These are phyloP conservation scores for Exophiala mesophila DNA, from an alignment of 2,329 filamentous ascomycete species.

Conservation along the genomic window DNA sequence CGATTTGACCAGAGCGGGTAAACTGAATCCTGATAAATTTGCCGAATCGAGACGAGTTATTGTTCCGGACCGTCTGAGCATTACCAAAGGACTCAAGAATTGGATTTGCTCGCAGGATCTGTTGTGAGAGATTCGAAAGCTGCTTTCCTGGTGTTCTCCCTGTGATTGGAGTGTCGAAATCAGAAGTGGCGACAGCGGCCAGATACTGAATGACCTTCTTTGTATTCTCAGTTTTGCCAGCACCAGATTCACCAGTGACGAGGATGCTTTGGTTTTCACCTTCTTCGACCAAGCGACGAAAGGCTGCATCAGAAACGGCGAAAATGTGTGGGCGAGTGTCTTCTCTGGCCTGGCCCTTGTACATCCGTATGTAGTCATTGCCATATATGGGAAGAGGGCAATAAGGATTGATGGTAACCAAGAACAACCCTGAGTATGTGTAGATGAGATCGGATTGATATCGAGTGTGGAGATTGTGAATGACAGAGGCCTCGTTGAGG, in stretches of 20 bases:
- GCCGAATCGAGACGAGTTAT: slow-evolving; percentile 96
- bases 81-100: slow-evolving; percentile 98
- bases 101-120: slow-evolving; percentile 92
- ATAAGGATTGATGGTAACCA: slow-evolving; percentile 97
- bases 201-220: slow-evolving; percentile 99
- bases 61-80: slow-evolving; percentile 93
- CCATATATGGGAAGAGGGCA: slow-evolving; percentile 91
- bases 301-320: slow-evolving; percentile 94
- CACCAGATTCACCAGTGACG: slow-evolving; percentile 96
- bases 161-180: slow-evolving; percentile 56
- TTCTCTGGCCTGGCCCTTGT: slow-evolving; percentile 83
- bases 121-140: slow-evolving; percentile 85
- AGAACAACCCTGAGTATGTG: slow-evolving; percentile 93
- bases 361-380: slow-evolving; percentile 97
- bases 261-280: slow-evolving; percentile 95
- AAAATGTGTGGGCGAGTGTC: slow-evolving; percentile 97
- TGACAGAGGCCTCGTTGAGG: slow-evolving; percentile 93
- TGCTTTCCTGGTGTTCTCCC: slow-evolving; percentile 57
- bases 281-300: slow-evolving; percentile 91
- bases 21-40: slow-evolving; percentile 99
- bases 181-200: slow-evolving; percentile 79
- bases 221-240: slow-evolving; percentile 97
- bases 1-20: slow-evolving; percentile 78
- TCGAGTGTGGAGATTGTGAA: slow-evolving; percentile 91
- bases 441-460: slow-evolving; percentile 96